Evolutionary conservation across 2,329 filamentous ascomycete genomes (phyloP).

Genomic region (Colletotrichum sansevieriae): DNA sequence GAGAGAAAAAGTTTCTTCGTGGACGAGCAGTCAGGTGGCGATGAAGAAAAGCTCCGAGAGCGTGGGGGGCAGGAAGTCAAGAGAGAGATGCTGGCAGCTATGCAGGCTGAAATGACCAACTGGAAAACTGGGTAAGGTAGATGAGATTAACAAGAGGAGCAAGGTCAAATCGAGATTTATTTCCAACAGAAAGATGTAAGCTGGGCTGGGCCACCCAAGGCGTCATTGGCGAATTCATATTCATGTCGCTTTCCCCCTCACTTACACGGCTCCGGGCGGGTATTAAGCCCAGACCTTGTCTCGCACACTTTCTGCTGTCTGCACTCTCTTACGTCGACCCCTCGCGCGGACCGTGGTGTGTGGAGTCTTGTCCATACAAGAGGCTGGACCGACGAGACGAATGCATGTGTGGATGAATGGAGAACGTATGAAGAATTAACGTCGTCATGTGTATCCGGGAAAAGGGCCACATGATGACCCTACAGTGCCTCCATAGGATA

Average conservation of each 20-base stretch:
- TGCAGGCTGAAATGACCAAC: not conserved
- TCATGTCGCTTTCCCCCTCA: not conserved
- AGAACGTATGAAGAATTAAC: slow-evolving; percentile 23
- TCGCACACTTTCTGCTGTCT: too few species aligned
- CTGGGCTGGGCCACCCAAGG: slow-evolving; percentile 10
- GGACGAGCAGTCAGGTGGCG: slow-evolving; percentile 23
- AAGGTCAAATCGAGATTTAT: not conserved
- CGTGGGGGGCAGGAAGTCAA: not conserved
- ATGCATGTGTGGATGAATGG: slow-evolving; percentile 27
- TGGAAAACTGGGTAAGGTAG: not conserved
- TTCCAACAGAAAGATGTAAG: slow-evolving; percentile 9
- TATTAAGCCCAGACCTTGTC: not conserved
- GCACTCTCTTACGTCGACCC: not conserved
- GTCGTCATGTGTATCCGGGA: slow-evolving; percentile 31
- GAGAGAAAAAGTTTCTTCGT: slow-evolving; percentile 13
- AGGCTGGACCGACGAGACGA: slow-evolving; percentile 12
- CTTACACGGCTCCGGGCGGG: not conserved
- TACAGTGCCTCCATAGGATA: not conserved
- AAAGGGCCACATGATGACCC: slow-evolving; percentile 24
- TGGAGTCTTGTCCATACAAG: slow-evolving; percentile 15
- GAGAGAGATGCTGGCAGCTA: not conserved
- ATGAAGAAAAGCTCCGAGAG: slow-evolving; percentile 12
- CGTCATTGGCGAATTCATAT: slow-evolving; percentile 22
- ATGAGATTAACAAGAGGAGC: slow-evolving; percentile 11
- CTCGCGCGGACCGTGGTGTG: not conserved